phyloP scores from a whole-genome alignment of 2,329 filamentous ascomycete genomes.

The Aspergillus piperis region DNA sequence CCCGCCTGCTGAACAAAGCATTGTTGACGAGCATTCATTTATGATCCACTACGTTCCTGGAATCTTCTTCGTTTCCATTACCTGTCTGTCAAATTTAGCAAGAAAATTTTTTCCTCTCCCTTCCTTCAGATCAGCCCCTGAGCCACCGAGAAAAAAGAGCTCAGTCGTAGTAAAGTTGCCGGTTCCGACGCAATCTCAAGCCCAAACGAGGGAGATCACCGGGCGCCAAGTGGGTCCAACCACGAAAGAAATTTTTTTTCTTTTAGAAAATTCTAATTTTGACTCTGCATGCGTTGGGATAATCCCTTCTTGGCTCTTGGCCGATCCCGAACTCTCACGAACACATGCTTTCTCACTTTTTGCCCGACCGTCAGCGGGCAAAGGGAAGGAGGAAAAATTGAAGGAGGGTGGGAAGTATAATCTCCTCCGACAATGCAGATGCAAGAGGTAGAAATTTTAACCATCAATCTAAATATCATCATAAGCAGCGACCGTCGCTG shows the following conservation, averaged over 20 bases:
- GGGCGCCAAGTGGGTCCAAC: slow-evolving; percentile 7
- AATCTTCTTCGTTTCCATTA: background rate
- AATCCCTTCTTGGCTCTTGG: background rate
- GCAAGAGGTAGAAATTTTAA: background rate
- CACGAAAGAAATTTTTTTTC: background rate
- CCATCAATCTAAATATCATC: background rate
- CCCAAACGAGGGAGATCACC: slow-evolving; percentile 2
- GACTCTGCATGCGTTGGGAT: background rate
- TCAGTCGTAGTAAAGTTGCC: slow-evolving; percentile 9
- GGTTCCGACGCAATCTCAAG: background rate
- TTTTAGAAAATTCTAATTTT: background rate
- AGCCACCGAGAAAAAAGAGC: background rate
- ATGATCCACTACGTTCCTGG: background rate
- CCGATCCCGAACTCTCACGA: slow-evolving; percentile 6
- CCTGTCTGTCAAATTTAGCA: background rate
- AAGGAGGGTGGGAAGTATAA: background rate
- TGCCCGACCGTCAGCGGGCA: background rate
- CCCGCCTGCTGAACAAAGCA: slow-evolving; percentile 1
- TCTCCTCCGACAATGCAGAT: background rate
- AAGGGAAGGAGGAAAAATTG: background rate
- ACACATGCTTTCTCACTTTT: background rate
- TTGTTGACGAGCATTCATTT: background rate
- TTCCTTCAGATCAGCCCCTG: background rate
- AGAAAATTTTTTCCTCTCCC: background rate
- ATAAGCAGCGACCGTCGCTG: background rate